Evolutionary conservation across 805 yeast species (phyloP), one percentile per base, ranked within the genome.

Genomic region (Pichia thaimueangensis): DNA sequence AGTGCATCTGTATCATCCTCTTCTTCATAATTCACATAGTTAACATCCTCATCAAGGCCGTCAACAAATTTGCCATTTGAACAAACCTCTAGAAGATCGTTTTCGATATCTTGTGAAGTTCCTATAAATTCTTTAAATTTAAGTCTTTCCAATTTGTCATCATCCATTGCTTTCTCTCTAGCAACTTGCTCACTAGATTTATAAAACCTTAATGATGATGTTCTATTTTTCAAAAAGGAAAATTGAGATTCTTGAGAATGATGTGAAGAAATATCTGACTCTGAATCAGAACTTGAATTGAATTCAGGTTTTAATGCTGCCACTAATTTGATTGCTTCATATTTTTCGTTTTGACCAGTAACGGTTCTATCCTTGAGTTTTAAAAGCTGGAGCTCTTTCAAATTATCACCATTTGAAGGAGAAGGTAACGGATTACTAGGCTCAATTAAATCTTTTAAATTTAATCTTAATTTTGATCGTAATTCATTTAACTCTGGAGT

Each of bases 1-100:
- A 67, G 44, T 10, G 54, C 59, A 43, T 65, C 69, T 0, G 70
- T 65, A 29, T 65, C 70, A 42, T 66, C 70, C 25, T 53, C 56
- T 17, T 47, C 60, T 9, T 55, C 58, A 19, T 51, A 56, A 45
- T 64, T 65, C 9, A 23, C 30, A 37, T 39, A 42, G 39, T 46
- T 46, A 15, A 38, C 34, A 15, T 35, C 45, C 4, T 41, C 45
- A 25, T 41, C 45, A 17, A 37, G 33, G 6, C 33, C 41, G 15
- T 41, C 30, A 12, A 12, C 19, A 9, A 43, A n/a, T 20, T 21
- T 35, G 5, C n/a, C 22, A 11, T 33, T 16, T 15, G 35, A 22
- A 12, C 41, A 39, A 6, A 56, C 60, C 20, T 57, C 54, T 21
- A 62, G 54, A 30, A 56, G 52, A 35, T 52, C 55, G 29, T 45